Percentiles rank a stretch among this genome's conserved stretches.
Conservation (phyloP, 495 filamentous ascomycete species). For the Talaromyces wortmannii region DNA sequence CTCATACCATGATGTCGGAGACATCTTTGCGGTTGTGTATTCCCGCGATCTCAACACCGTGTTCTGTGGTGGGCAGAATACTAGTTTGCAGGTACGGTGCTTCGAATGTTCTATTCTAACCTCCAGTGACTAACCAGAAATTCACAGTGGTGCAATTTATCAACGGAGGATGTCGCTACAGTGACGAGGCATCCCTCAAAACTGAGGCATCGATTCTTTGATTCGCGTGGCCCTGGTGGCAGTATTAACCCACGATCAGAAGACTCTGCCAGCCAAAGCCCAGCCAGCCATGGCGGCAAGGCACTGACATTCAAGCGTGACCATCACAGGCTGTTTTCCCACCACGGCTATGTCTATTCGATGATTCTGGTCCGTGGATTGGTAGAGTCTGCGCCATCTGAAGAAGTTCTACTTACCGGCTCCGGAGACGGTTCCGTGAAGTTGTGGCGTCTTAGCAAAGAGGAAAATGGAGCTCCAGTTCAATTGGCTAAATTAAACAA, state of each 20-base stretch:
- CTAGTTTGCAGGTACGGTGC: constrained; percentile 67
- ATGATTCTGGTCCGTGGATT: constrained; percentile 74
- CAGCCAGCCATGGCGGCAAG: constrained; percentile 46
- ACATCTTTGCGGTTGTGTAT: constrained; percentile 89
- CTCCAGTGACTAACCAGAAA: constrained; percentile 15
- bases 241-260: constrained; percentile 62
- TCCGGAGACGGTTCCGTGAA: constrained; percentile 93
- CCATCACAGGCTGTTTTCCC: constrained; percentile 81
- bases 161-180: constrained; percentile 43
- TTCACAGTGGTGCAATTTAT: constrained; percentile 55
- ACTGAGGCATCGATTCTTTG: constrained; percentile 90
- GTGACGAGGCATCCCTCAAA: constrained; percentile 68
- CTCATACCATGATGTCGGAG: constrained; percentile 89
- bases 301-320: constrained; percentile 76
- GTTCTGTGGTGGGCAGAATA: constrained; percentile 92
- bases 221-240: constrained; percentile 80
- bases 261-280: constrained; percentile 33
- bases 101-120: constrained; percentile 23
- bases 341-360: constrained; percentile 92
- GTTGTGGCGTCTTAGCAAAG: constrained; percentile 65
- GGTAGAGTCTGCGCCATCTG: constrained; percentile 53
- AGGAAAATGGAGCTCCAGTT: constrained; percentile 40
- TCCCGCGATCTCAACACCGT: constrained; percentile 70
- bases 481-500: constrained; percentile 65
- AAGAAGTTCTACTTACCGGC: constrained; percentile 81